Evolutionary conservation across 129 eudicot genomes (phyloP).

Genomic region (Escallonia rubra): DNA sequence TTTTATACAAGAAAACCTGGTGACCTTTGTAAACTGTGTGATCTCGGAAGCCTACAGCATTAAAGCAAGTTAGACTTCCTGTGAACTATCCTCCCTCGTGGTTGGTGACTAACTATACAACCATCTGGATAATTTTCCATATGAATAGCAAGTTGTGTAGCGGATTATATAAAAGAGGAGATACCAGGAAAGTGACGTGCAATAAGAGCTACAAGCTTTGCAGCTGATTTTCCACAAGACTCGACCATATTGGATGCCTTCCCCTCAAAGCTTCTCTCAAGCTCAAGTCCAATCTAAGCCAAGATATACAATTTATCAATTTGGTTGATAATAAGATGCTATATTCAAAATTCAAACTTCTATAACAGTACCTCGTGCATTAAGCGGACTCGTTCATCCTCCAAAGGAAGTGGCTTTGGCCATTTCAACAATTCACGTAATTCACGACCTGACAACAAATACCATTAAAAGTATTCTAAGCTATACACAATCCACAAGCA

Average conservation of each 20-base stretch:
- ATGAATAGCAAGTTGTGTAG: not conserved
- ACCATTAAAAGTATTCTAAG: conserved; percentile 4
- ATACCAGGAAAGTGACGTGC: conserved; percentile 87
- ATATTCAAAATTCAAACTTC: too few species aligned
- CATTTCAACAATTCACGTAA: conserved; percentile 73
- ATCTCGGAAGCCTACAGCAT: conserved; percentile 70
- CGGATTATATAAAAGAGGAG: not conserved
- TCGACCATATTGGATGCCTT: conserved; percentile 82
- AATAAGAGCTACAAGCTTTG: conserved; percentile 64
- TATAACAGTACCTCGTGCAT: conserved; percentile 60
- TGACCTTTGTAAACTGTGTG: conserved; percentile 93
- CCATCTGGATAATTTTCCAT: not conserved
- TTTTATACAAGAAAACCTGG: conserved; percentile 74
- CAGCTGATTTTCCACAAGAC: conserved; percentile 73
- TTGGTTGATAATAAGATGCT: not conserved
- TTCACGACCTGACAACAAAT: conserved; percentile 67
- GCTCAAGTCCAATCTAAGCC: conserved; percentile 69
- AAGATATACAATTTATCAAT: not conserved
- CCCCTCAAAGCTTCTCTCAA: conserved; percentile 81
- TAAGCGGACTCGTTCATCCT: conserved; percentile 84
- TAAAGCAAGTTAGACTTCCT: not conserved
- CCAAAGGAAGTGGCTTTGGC: conserved; percentile 94
- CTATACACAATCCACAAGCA: not conserved
- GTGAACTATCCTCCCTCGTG: not conserved
- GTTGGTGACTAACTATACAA: not conserved